These are phyloP conservation scores for Saksenaea oblongispora DNA, from an alignment of 371 early-diverging fungal species.

Conservation along the genomic window DNA sequence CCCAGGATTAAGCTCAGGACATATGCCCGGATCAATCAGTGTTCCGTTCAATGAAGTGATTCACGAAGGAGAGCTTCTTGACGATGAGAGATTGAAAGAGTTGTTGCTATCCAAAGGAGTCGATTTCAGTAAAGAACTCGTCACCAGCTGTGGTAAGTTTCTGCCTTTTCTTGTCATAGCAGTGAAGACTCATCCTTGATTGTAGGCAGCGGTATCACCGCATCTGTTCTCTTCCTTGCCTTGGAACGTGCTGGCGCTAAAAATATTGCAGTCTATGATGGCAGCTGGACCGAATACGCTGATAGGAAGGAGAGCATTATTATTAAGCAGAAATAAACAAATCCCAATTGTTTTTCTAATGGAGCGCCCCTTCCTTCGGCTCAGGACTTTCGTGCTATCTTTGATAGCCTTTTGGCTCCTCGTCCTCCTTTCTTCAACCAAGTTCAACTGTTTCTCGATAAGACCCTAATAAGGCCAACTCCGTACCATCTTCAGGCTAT, in stretches of 20 bases:
- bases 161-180: neutral
- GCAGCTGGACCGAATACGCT: slow-evolving; percentile 88
- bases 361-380: no score
- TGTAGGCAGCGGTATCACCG: slow-evolving; percentile 77
- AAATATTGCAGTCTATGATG: slow-evolving; percentile 76
- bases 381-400: no score
- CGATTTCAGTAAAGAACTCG: slow-evolving; percentile 57
- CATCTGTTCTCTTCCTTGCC: slow-evolving; percentile 73
- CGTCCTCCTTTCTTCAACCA: no score
- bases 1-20: slow-evolving; percentile 80
- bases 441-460: no score
- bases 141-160: slow-evolving; percentile 65
- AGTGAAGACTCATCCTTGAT: neutral
- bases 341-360: no score
- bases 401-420: no score
- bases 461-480: no score
- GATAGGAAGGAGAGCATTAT: slow-evolving; percentile 59
- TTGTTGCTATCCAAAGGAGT: slow-evolving; percentile 57
- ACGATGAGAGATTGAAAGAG: slow-evolving; percentile 46
- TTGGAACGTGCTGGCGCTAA: slow-evolving; percentile 65
- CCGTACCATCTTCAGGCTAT: no score
- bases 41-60: slow-evolving; percentile 68
- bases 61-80: slow-evolving; percentile 41
- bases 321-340: slow-evolving; percentile 35
- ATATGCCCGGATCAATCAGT: slow-evolving; percentile 82